A percentile compares a stretch with the other conserved stretches of the same genome.
These are phyloP conservation scores for Scalesia atractyloides DNA, from an alignment of 129 eudicot species.

Conservation along the genomic window DNA sequence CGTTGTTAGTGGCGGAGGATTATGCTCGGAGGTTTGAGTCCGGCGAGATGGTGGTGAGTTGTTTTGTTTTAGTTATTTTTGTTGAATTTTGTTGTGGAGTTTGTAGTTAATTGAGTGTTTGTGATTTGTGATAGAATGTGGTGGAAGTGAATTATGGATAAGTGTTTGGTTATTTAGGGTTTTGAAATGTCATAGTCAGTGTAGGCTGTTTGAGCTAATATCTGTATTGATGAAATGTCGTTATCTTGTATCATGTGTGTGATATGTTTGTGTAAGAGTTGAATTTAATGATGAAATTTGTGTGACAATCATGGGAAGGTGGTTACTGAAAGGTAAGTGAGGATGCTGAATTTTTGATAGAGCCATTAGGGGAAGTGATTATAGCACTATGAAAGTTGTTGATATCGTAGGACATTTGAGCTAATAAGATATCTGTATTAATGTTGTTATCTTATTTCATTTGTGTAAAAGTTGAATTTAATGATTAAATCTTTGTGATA, in stretches of 20 bases:
- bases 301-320: background rate
- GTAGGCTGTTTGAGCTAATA: too few species aligned
- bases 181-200: background rate
- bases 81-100: constrained; percentile 7
- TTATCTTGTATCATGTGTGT: background rate
- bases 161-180: background rate
- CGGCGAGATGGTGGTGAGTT: constrained; percentile 64
- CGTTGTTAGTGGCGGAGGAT: constrained; percentile 83
- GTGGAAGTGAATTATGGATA: constrained; percentile 5
- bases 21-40: constrained; percentile 74
- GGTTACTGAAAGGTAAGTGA: background rate
- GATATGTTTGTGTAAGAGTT: background rate
- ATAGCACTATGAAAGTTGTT: constrained; percentile 2
- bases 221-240: background rate
- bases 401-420: too few species aligned
- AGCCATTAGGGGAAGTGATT: background rate
- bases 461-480: background rate
- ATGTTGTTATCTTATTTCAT: background rate
- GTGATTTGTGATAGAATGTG: background rate
- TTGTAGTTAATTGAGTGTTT: background rate
- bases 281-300: background rate
- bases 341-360: background rate
- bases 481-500: background rate
- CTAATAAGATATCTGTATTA: background rate
- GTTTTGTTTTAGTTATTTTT: background rate